A percentile compares a stretch with the other conserved stretches of the same genome.
These are phyloP conservation scores for Marasmius oreades DNA, from an alignment of 1,284 basidiomycete genomes.

Conservation along the genomic window DNA sequence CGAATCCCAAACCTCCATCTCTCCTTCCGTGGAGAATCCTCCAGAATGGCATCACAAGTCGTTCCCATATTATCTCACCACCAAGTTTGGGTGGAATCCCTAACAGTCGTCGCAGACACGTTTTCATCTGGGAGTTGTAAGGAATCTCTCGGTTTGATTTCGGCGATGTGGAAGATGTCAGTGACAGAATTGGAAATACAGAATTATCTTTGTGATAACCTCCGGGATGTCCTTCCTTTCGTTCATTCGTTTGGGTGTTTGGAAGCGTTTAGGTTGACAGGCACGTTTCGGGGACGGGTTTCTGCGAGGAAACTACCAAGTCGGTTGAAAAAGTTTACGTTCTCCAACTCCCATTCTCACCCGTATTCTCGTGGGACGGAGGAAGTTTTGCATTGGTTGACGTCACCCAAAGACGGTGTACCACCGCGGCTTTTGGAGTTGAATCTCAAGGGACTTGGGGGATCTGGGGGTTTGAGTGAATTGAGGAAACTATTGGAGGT, in stretches of 20 bases:
- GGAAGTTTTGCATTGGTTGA: background rate
- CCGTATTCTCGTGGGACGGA: background rate
- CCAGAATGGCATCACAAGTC: background rate
- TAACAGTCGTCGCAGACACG: background rate
- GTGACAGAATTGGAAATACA: background rate
- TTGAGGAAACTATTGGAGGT: background rate
- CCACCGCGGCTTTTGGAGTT: background rate
- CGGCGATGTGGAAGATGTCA: background rate
- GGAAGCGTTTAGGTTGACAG: background rate
- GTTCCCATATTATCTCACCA: background rate
- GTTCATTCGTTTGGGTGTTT: background rate
- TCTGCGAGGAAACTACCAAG: background rate
- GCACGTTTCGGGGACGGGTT: background rate
- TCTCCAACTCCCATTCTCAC: background rate
- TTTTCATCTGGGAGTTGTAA: background rate
- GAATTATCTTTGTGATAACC: background rate
- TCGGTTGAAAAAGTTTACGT: background rate
- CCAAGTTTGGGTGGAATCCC: background rate
- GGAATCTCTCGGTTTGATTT: background rate
- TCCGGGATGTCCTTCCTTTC: background rate
- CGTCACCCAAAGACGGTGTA: background rate
- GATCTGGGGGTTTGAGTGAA: background rate
- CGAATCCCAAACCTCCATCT: background rate
- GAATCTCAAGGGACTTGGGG: background rate
- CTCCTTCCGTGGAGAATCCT: conserved; percentile 1